Conservation (phyloP, 208 protist species). For the Trypanosomatidae sp. region DNA sequence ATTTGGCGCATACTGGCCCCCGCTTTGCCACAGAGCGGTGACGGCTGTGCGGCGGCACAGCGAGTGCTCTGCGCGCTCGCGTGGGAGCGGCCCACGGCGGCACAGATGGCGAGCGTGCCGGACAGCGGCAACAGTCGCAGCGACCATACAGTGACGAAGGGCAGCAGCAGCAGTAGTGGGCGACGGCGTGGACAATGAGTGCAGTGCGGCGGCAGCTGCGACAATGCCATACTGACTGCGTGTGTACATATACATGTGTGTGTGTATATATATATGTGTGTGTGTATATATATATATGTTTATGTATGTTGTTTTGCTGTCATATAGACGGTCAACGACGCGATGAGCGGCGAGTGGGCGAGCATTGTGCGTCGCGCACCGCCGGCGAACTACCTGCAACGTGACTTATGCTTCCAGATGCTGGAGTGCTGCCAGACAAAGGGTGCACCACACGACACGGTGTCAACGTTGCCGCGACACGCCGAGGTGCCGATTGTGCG, state of each 20-base stretch:
- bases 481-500: slow-evolving; percentile 80
- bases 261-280: background rate
- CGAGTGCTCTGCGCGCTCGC: no score
- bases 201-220: no score
- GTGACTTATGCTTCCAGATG: slow-evolving; percentile 68
- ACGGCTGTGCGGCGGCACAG: background rate
- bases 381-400: slow-evolving; percentile 20
- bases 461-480: slow-evolving; percentile 55
- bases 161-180: no score
- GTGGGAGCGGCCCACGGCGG: background rate
- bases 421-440: slow-evolving; percentile 83
- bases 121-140: background rate
- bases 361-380: slow-evolving; percentile 7
- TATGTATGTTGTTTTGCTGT: no score
- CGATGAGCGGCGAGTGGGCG: no score
- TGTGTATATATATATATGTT: background rate
- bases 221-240: no score
- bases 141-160: no score
- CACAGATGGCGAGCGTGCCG: background rate
- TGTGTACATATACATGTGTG: slow-evolving; percentile 1
- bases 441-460: slow-evolving; percentile 27
- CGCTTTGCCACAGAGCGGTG: background rate
- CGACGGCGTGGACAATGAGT: no score
- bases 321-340: no score
- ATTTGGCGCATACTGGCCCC: background rate